phyloP scores from a whole-genome alignment of 768 basidiomycete genomes.

The Austroboletus eburneus region DNA sequence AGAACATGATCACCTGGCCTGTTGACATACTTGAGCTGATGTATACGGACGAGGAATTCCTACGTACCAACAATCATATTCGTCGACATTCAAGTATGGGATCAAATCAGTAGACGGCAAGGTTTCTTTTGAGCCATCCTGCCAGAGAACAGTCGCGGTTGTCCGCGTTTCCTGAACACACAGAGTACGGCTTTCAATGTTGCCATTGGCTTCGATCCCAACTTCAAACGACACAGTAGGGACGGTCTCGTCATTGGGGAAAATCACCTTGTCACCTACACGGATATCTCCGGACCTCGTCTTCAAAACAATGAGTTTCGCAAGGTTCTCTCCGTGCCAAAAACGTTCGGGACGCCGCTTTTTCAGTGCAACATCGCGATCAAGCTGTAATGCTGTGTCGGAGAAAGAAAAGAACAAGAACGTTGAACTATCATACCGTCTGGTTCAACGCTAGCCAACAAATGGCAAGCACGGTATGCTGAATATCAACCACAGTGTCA shows the following conservation, averaged over 20 bases:
- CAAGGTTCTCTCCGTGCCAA: constrained; percentile 66
- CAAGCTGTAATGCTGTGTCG: constrained; percentile 45
- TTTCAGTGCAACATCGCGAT: constrained; percentile 47
- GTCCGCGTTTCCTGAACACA: constrained; percentile 70
- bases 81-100: constrained; percentile 84
- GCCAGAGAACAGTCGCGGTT: constrained; percentile 77
- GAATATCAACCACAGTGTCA: constrained; percentile 68
- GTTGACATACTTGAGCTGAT: constrained; percentile 8
- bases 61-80: constrained; percentile 84
- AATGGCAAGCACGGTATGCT: constrained; percentile 74
- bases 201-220: constrained; percentile 40
- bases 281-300: constrained; percentile 63
- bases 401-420: background rate
- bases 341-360: constrained; percentile 68
- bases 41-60: background rate
- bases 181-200: constrained; percentile 52
- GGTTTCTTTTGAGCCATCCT: constrained; percentile 70
- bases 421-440: constrained; percentile 44
- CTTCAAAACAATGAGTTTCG: constrained; percentile 59
- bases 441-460: constrained; percentile 90
- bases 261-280: constrained; percentile 66
- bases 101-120: constrained; percentile 62
- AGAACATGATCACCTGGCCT: constrained; percentile 92
- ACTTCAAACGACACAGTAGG: constrained; percentile 61
- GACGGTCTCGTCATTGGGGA: constrained; percentile 47